phyloP scores from a whole-genome alignment of 805 yeast genomes.

The Candida quercuum region DNA sequence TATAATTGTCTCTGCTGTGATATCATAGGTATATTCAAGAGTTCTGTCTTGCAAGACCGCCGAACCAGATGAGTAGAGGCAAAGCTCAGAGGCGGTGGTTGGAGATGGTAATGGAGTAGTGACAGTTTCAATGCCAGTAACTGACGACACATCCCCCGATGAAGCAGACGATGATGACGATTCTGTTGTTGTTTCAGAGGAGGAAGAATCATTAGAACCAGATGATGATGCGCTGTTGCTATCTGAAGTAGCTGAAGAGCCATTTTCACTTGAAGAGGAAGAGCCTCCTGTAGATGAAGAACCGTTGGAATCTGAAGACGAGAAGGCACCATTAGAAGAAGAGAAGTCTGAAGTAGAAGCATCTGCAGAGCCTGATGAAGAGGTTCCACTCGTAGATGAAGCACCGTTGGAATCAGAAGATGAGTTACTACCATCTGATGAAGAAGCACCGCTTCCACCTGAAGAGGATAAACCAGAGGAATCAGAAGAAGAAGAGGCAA shows the following conservation, averaged over 20 bases:
- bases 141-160: too few relatives aligned
- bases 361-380: slow-evolving; percentile 1
- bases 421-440: not conserved
- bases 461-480: not conserved
- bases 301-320: not conserved
- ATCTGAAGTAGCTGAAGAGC: too few relatives aligned
- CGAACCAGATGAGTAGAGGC: slow-evolving; percentile 4
- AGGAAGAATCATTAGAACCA: too few relatives aligned
- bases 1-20: slow-evolving; percentile 4
- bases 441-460: not conserved
- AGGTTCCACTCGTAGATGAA: too few relatives aligned
- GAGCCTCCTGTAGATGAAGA: too few relatives aligned
- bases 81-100: not conserved
- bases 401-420: not conserved
- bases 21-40: slow-evolving; percentile 4
- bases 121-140: not conserved
- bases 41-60: slow-evolving; percentile 5
- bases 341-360: slow-evolving; percentile 1
- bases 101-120: slow-evolving; percentile 1
- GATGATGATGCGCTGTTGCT: too few relatives aligned
- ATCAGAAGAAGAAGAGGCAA: not conserved
- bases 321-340: not conserved
- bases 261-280: too few relatives aligned
- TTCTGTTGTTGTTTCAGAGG: slow-evolving; percentile 3
- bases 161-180: too few relatives aligned